Base-by-base conservation (phyloP, 177 flowering plant species). In the Vitis hybrid region DNA sequence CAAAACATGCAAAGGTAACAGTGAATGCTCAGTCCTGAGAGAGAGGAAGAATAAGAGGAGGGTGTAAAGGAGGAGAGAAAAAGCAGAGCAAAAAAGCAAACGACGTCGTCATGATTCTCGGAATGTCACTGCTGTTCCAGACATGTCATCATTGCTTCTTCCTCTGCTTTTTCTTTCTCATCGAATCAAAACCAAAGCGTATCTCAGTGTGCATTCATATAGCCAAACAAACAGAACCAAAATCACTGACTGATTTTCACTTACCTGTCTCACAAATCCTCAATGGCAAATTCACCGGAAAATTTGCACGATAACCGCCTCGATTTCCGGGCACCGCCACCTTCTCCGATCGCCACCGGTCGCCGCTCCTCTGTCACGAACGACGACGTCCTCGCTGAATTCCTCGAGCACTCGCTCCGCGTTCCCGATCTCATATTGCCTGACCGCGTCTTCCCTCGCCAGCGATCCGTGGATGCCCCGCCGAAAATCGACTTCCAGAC, bases 321-420 rank as follows among this genome's bases (percentile, higher is more conserved):
- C 49, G 81, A 85, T 17, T 86, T 85, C 76, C 86, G 90, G 4
- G 90, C 90, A 0, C 92, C 92, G 59, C 92, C 92, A 54, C 92
- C 92, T 1, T 88, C 92, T 15, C 92, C 92, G 1, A 71, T 88
- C 24, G 86, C 81, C 20, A 54, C 84, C 13, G 83, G 89, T 63
- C 80, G 86, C 27, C 68, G 86, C 13, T 86, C 90, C 2, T 78
- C 80, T 7, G 78, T 84, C 72, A 64, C 87, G 1, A 88, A 88
- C 72, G 92, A 85, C 12, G 86, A 81, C 9, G 77, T 84, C 13
- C 79, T 88, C 14, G 51, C 92, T 0, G 85, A 86, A 6, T 88
- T 81, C 74, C 84, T 88, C n/a, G 72, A 85, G 32, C 76, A 71
- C 60, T 82, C 89, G 1, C 83, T 82, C 14, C 82, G 79, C 11